Conservation (phyloP, 257 asterid species). For the Echium plantagineum region DNA sequence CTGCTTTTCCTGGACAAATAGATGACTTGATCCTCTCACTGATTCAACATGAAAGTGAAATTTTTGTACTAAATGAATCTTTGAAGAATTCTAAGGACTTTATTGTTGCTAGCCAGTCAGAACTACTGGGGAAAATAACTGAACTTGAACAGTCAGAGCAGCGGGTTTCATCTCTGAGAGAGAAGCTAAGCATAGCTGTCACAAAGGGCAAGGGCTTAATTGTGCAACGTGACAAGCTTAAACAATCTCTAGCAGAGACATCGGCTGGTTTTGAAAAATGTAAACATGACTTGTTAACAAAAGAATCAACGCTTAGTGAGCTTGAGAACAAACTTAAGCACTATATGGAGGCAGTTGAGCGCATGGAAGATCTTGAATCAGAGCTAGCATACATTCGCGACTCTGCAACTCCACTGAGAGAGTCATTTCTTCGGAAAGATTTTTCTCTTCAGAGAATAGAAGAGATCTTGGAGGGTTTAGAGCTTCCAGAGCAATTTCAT, state of each 20-base stretch:
- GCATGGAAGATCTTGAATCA: slow-evolving; percentile 94
- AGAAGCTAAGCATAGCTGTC: slow-evolving; percentile 92
- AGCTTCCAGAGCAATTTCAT: slow-evolving; percentile 85
- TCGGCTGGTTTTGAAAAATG: slow-evolving; percentile 64
- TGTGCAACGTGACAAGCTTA: slow-evolving; percentile 82
- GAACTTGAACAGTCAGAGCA: slow-evolving; percentile 90
- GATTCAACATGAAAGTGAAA: slow-evolving; percentile 57
- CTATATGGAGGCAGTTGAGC: slow-evolving; percentile 91
- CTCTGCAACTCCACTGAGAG: slow-evolving; percentile 89
- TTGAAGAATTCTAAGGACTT: slow-evolving; percentile 51
- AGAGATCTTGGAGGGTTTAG: slow-evolving; percentile 87
- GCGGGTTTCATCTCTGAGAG: slow-evolving; percentile 82
- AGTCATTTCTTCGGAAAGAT: slow-evolving; percentile 90
- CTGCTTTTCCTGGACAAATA: slow-evolving; percentile 42
- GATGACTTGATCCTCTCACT: slow-evolving; percentile 40
- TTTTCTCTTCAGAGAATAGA: slow-evolving; percentile 87
- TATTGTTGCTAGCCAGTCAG: slow-evolving; percentile 31
- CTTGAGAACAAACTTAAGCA: slow-evolving; percentile 71
- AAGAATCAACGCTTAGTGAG: slow-evolving; percentile 65
- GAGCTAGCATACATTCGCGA: slow-evolving; percentile 94
- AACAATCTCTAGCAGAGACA: slow-evolving; percentile 72
- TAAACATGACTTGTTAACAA: slow-evolving; percentile 61
- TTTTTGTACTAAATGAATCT: slow-evolving; percentile 44
- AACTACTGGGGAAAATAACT: slow-evolving; percentile 46
- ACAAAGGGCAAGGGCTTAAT: slow-evolving; percentile 93